These are phyloP conservation scores for Leptographium radiaticola DNA, from an alignment of 2,329 filamentous ascomycete species.

Conservation along the genomic window DNA sequence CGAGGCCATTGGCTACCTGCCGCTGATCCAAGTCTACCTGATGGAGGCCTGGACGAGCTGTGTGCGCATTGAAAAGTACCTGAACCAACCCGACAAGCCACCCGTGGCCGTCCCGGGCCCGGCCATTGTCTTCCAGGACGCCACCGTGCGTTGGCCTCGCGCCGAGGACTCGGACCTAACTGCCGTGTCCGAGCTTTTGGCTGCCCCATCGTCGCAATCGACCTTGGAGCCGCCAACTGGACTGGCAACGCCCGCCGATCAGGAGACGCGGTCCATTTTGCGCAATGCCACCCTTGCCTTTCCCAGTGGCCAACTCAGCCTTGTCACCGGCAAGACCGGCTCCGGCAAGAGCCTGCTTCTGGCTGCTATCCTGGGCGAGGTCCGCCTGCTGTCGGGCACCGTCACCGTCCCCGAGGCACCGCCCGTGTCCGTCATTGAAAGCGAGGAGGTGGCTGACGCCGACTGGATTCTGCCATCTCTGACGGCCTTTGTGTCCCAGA, in stretches of 20 bases:
- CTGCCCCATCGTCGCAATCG: background rate
- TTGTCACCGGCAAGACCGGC: conserved; percentile 25
- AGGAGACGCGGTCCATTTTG: conserved; percentile 19
- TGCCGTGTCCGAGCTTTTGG: background rate
- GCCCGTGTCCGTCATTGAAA: conserved; percentile 11
- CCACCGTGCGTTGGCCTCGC: conserved; percentile 21
- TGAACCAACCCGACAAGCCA: conserved; percentile 18
- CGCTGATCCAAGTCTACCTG: conserved; percentile 20
- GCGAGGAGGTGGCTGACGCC: conserved; percentile 12
- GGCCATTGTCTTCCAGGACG: conserved; percentile 16
- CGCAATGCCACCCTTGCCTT: conserved; percentile 20
- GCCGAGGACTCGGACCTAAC: conserved; percentile 15
- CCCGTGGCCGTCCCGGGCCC: conserved; percentile 14
- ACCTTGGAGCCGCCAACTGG: background rate
- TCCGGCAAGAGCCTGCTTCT: conserved; percentile 26
- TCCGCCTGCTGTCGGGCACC: conserved; percentile 21
- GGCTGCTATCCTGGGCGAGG: conserved; percentile 25
- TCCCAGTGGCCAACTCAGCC: conserved; percentile 19
- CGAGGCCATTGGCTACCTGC: conserved; percentile 19
- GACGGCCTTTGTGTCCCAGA: conserved; percentile 32
- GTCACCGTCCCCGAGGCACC: conserved; percentile 17
- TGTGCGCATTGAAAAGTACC: conserved; percentile 20
- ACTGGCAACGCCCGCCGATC: background rate
- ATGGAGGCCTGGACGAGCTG: conserved; percentile 23
- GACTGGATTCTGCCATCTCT: conserved; percentile 24